These are phyloP conservation scores for Lepraria neglecta DNA, from an alignment of 495 filamentous ascomycete genomes.

Conservation along the genomic window DNA sequence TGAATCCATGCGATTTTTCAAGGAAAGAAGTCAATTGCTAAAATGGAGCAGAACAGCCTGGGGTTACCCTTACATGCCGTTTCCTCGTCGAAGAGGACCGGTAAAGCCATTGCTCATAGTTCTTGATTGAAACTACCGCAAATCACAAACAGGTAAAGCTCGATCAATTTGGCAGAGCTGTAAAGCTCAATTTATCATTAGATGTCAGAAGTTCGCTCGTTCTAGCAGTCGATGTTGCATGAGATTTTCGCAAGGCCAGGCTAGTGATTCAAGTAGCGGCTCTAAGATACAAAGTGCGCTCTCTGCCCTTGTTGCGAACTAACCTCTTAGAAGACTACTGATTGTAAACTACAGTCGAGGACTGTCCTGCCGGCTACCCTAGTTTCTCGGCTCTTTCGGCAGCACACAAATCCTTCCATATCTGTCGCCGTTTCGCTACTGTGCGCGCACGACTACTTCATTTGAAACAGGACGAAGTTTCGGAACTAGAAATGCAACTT, in stretches of 20 bases:
- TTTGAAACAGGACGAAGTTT: conserved; percentile 32
- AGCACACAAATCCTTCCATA: conserved; percentile 26
- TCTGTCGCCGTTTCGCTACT: conserved; percentile 32
- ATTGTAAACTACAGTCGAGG: conserved; percentile 29
- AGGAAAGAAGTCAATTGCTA: background rate
- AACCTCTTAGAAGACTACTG: background rate
- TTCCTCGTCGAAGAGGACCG: background rate
- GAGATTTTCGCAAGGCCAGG: background rate
- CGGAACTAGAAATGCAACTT: conserved; percentile 31
- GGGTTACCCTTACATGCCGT: background rate
- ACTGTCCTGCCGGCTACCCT: conserved; percentile 34
- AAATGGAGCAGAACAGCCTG: background rate
- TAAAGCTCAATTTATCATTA: background rate
- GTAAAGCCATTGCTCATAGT: background rate
- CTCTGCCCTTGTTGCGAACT: too few relatives aligned
- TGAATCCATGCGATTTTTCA: background rate
- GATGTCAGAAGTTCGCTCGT: background rate
- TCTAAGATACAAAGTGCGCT: background rate
- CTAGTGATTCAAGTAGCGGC: background rate
- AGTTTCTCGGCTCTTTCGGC: conserved; percentile 31
- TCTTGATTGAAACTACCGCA: background rate
- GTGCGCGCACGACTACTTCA: conserved; percentile 30
- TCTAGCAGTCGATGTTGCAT: background rate
- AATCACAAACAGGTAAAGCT: background rate
- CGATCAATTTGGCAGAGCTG: background rate